These are phyloP conservation scores for Hanseniaspora osmophila DNA, from an alignment of 805 yeast species.

Conservation along the genomic window DNA sequence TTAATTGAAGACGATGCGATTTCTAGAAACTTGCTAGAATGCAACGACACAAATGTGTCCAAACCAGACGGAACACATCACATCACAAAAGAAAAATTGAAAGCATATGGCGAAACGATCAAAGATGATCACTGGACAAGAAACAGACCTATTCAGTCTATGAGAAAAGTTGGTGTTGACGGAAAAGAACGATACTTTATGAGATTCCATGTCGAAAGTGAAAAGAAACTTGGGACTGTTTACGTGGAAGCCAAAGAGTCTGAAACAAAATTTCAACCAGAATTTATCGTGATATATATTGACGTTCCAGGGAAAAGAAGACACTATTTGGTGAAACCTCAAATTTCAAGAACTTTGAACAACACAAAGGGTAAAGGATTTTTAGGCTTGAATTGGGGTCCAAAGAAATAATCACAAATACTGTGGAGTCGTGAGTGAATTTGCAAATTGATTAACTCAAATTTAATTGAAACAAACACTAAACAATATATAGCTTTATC, in stretches of 20 bases:
- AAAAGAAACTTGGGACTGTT: constrained; percentile 49
- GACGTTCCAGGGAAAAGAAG: constrained; percentile 63
- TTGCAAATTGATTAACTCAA: too few species aligned
- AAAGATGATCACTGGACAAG: constrained; percentile 69
- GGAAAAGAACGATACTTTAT: constrained; percentile 71
- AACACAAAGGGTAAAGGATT: constrained; percentile 36
- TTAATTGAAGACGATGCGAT: constrained; percentile 54
- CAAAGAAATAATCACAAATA: constrained; percentile 14
- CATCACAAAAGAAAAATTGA: constrained; percentile 41
- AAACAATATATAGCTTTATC: too few species aligned
- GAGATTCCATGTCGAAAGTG: constrained; percentile 78
- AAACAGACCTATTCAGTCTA: constrained; percentile 69
- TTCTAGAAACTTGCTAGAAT: constrained; percentile 43
- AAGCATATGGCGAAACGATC: constrained; percentile 68
- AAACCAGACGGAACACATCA: constrained; percentile 2
- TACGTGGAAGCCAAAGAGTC: constrained; percentile 67
- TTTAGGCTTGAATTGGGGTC: constrained; percentile 80
- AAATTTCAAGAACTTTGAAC: constrained; percentile 29
- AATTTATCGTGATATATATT: constrained; percentile 55
- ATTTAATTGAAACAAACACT: too few species aligned
- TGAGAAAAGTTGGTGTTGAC: constrained; percentile 45
- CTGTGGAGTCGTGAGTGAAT: too few species aligned
- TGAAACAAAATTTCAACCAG: constrained; percentile 45
- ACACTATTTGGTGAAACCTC: constrained; percentile 57
- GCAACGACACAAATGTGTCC: constrained; percentile 22